Evolutionary conservation across 306 rosid species (phyloP).

Genomic region (Vicia faba): DNA sequence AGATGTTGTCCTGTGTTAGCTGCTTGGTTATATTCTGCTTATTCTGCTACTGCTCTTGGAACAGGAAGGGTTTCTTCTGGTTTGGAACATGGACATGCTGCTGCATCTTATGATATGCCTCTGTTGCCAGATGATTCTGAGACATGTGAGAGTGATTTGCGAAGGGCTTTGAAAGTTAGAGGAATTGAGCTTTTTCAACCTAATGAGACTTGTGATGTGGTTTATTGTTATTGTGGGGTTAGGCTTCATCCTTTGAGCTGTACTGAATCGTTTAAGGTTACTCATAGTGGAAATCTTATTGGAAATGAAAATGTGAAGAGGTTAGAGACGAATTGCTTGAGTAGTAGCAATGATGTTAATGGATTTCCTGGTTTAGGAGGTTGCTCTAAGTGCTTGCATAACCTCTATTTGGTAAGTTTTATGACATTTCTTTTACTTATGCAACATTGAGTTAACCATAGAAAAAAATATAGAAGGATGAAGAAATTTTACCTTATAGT

Average conservation of each 20-base stretch:
- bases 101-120: no score
- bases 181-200: no score
- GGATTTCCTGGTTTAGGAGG: slow-evolving; percentile 84
- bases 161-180: no score
- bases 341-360: slow-evolving; percentile 50
- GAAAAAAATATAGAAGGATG: no score
- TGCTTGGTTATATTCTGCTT: slow-evolving; percentile 88
- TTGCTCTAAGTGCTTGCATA: slow-evolving; percentile 79
- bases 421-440: not conserved
- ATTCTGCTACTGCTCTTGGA: no score
- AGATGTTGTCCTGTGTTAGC: slow-evolving; percentile 93
- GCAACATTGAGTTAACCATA: no score
- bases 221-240: slow-evolving; percentile 88
- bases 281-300: slow-evolving; percentile 55
- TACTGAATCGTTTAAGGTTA: slow-evolving; percentile 61
- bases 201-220: slow-evolving; percentile 89
- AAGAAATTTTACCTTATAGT: no score
- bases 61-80: no score
- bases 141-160: no score
- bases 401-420: slow-evolving; percentile 61
- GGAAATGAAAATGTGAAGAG: slow-evolving; percentile 58
- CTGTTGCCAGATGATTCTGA: no score
- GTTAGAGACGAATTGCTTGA: slow-evolving; percentile 72
- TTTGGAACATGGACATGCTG: no score
- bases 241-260: slow-evolving; percentile 83